These are phyloP conservation scores for Starmerella roubikii DNA, from an alignment of 805 yeast species.

Conservation along the genomic window DNA sequence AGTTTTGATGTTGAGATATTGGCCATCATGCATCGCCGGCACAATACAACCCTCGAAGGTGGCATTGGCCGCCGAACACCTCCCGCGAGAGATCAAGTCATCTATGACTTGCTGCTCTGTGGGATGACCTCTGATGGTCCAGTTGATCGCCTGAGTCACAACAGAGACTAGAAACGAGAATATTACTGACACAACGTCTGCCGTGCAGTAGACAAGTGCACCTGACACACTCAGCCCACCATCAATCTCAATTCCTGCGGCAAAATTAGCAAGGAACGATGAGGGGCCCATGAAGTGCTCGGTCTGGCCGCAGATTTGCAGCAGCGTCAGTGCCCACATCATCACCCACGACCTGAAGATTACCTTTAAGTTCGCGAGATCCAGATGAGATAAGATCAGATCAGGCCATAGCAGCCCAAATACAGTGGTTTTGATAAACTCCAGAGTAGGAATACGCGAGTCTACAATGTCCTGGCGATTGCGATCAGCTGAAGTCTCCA, in stretches of 20 bases:
- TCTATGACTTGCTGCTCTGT: conserved; percentile 7
- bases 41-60: conserved; percentile 14
- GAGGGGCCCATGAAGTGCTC: conserved; percentile 22
- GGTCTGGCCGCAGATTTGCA: conserved; percentile 15
- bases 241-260: conserved; percentile 19
- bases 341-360: conserved; percentile 22
- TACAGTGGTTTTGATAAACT: background rate
- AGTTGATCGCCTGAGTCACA: conserved; percentile 20
- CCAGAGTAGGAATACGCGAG: background rate
- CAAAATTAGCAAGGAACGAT: conserved; percentile 19
- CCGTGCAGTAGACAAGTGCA: conserved; percentile 14
- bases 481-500: background rate
- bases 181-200: conserved; percentile 10
- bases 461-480: conserved; percentile 3
- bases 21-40: conserved; percentile 17
- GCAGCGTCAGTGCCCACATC: conserved; percentile 19
- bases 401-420: conserved; percentile 11
- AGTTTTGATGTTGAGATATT: conserved; percentile 15
- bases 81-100: conserved; percentile 15
- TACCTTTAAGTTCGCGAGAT: conserved; percentile 16
- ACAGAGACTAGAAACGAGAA: conserved; percentile 17
- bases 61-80: conserved; percentile 13
- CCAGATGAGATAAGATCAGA: conserved; percentile 20
- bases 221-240: conserved; percentile 21
- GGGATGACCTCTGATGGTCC: conserved; percentile 19